Conservation (phyloP, 352 stramenopile species). For the Phytophthora macrochlamydospora region DNA sequence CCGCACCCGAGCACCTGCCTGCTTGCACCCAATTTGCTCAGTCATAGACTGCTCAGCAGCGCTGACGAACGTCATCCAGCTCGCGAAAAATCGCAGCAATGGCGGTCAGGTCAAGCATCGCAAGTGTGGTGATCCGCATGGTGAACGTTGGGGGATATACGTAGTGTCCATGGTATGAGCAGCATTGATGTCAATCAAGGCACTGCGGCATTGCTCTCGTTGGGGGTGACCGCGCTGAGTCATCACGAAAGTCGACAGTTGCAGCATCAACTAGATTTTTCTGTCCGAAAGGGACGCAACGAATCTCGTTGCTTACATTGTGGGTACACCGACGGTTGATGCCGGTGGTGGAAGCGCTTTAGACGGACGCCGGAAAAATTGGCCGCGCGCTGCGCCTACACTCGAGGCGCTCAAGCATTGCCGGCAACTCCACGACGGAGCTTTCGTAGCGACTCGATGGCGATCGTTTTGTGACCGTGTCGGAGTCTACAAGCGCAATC, state of each 20-base stretch:
- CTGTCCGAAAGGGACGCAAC: slow-evolving; percentile 5
- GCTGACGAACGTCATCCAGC: not conserved
- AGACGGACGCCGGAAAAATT: not conserved
- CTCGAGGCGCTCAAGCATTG: too few species aligned
- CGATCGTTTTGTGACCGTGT: too few species aligned
- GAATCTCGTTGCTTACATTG: not conserved
- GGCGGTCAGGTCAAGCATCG: too few species aligned
- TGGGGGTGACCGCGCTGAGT: not conserved
- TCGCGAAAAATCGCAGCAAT: not conserved
- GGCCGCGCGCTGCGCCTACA: too few species aligned
- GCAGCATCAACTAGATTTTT: not conserved
- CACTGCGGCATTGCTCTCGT: too few species aligned
- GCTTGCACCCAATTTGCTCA: slow-evolving; percentile 7
- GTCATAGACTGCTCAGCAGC: not conserved
- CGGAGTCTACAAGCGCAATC: too few species aligned
- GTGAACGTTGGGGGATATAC: too few species aligned
- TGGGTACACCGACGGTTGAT: not conserved
- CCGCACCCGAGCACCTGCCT: not conserved
- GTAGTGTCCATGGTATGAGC: too few species aligned
- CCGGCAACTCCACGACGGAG: too few species aligned
- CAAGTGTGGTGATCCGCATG: too few species aligned
- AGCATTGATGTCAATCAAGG: too few species aligned
- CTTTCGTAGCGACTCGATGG: too few species aligned
- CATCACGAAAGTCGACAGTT: not conserved
- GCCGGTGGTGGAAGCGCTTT: slow-evolving; percentile 1